Evolutionary conservation across 2,329 filamentous ascomycete genomes (phyloP).

Genomic region (Knoxdaviesia capensis): DNA sequence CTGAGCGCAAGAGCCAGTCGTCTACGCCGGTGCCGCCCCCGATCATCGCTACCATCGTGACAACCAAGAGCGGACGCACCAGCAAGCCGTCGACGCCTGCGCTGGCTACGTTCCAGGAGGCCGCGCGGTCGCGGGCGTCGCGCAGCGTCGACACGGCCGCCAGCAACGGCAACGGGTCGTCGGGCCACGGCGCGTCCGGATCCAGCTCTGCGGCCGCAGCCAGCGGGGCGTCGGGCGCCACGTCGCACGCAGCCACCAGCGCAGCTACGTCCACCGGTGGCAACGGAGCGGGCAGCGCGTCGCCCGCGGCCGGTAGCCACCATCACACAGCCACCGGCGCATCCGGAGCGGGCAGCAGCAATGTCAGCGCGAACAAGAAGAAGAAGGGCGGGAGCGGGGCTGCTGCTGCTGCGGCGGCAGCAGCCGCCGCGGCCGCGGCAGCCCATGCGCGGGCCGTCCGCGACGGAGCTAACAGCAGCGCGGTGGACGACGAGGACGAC

Average conservation of each 20-base stretch:
- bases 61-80: conserved; percentile 44
- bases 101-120: conserved; percentile 36
- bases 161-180: conserved; percentile 3
- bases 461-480: neutral
- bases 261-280: too few relatives aligned
- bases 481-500: conserved; percentile 7
- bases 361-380: neutral
- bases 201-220: too few relatives aligned
- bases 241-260: too few relatives aligned
- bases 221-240: too few relatives aligned
- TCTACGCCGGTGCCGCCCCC: conserved; percentile 20
- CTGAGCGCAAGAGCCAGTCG: conserved; percentile 8
- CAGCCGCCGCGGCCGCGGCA: too few relatives aligned
- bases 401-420: neutral
- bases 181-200: neutral
- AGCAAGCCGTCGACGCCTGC: conserved; percentile 49
- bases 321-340: neutral
- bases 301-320: neutral
- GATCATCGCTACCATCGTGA: conserved; percentile 23
- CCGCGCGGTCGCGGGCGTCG: conserved; percentile 30
- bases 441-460: too few relatives aligned
- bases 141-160: conserved; percentile 18
- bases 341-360: neutral
- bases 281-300: too few relatives aligned
- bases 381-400: conserved; percentile 4